Percentiles rank a stretch among this genome's conserved stretches.
phyloP scores from a whole-genome alignment of 352 stramenopile species.

The Phytopythium montanum region DNA sequence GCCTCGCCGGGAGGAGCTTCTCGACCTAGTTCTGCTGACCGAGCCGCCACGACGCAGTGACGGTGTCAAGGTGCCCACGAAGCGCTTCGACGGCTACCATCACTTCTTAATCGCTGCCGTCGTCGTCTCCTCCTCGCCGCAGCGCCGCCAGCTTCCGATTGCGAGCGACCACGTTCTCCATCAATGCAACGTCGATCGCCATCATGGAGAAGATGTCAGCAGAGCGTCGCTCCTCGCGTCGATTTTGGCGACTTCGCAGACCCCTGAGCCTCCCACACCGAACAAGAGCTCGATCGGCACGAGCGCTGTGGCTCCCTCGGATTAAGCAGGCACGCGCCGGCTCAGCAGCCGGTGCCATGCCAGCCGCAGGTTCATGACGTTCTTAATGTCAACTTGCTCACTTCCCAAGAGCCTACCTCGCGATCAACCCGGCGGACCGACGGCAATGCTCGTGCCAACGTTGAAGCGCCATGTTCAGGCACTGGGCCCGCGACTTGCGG shows the following conservation, averaged over 20 bases:
- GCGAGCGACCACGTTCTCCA: background rate
- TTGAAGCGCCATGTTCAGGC: too few relatives aligned
- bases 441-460: too few relatives aligned
- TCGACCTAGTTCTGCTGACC: background rate
- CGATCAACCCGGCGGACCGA: too few relatives aligned
- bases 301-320: slow-evolving; percentile 15
- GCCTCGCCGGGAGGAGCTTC: background rate
- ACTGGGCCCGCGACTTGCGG: too few relatives aligned
- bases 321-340: too few relatives aligned
- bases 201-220: slow-evolving; percentile 3
- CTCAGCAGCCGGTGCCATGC: too few relatives aligned
- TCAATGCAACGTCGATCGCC: slow-evolving; percentile 14
- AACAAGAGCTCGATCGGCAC: slow-evolving; percentile 48
- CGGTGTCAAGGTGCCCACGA: slow-evolving; percentile 9
- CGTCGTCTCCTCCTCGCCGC: background rate
- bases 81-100: slow-evolving; percentile 23
- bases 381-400: too few relatives aligned
- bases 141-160: background rate
- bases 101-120: slow-evolving; percentile 8
- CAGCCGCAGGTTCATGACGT: too few relatives aligned
- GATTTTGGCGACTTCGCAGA: slow-evolving; percentile 9
- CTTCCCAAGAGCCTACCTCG: too few relatives aligned
- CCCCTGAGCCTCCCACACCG: slow-evolving; percentile 36
- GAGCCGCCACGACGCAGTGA: background rate
- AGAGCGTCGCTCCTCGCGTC: background rate